Evolutionary conservation across 179 eudicot genomes (phyloP), one percentile per base, ranked within the genome.

Genomic region (Vitellaria paradoxa): DNA sequence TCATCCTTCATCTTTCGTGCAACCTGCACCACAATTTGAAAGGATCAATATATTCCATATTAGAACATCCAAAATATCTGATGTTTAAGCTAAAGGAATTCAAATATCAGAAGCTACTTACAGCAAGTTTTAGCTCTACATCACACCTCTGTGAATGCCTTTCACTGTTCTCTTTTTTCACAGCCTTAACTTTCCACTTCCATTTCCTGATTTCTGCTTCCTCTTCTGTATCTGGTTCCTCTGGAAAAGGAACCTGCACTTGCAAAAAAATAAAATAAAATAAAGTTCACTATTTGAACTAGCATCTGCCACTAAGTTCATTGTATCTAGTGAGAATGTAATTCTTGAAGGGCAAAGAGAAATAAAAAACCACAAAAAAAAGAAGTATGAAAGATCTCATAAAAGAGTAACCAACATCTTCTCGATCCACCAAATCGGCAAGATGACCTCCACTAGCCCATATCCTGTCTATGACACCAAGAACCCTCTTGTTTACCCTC

Each of bases 121-220:
- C 93, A 68, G 98, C 91, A 74, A 94, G 92, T 87, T 94, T 94
- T 47, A 94, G 96, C 83, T 94, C 98, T 62, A 83, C 77, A 82
- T 92, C 98, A 79, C 98, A 94, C 52, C 98, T 94, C 80, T 87
- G 96, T 52, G 98, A 88, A 84, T 94, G 96, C 84, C 94, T 86
- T 83, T 94, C 98, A 20, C 87, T 83, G 76, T 94, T 94, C 80
- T 82, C 93, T 79, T 92, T 94, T 82, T 88, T 92, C 24, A 81
- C 75, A 73, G 50, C 56, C 82, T 75, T 94, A 59, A 87, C 81
- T 87, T 91, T 89, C 98, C 98, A 94, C 80, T 74, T 92, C 97
- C 97, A 94, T 84, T 92, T 92, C 84, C 47, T 91, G 14, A 88
- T 62, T 85, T 83, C 88, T 45, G 83, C 52, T 76, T 84, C 92